phyloP scores from a whole-genome alignment of 257 asterid species.

The Ocimum tenuiflorum region DNA sequence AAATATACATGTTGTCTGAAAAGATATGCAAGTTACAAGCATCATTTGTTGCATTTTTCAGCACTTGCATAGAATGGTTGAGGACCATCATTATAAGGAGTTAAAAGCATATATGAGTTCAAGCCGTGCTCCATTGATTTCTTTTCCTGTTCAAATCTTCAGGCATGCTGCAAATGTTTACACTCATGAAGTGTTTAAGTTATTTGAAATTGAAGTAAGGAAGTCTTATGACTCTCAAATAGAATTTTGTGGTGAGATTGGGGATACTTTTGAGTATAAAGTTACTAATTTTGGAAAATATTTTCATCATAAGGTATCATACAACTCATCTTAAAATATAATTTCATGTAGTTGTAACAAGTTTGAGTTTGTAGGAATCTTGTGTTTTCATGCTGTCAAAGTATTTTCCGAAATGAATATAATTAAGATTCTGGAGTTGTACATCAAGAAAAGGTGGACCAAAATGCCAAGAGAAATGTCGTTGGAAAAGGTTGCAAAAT shows the following conservation, averaged over 20 bases:
- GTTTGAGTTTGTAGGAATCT: neutral
- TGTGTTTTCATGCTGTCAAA: neutral
- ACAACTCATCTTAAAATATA: neutral
- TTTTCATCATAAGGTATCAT: neutral
- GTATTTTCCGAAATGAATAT: neutral
- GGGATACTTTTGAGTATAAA: neutral
- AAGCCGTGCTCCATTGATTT: neutral
- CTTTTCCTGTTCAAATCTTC: neutral
- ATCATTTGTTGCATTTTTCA: neutral
- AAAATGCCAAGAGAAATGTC: too few relatives aligned
- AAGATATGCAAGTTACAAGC: neutral
- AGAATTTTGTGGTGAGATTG: neutral
- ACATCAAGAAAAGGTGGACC: neutral
- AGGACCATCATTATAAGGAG: neutral
- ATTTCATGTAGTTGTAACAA: neutral
- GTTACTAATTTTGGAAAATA: neutral
- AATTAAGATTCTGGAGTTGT: neutral
- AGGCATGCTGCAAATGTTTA: neutral
- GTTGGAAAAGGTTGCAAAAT: too few relatives aligned
- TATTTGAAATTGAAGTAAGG: neutral
- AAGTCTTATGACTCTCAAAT: neutral
- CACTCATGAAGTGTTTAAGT: neutral
- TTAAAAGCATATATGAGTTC: neutral
- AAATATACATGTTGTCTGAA: neutral
- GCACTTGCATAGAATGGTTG: neutral